A percentile compares a stretch with the other conserved stretches of the same genome.
Conservation (phyloP, 331 rosid genomes). For the Acacia pycnantha region DNA sequence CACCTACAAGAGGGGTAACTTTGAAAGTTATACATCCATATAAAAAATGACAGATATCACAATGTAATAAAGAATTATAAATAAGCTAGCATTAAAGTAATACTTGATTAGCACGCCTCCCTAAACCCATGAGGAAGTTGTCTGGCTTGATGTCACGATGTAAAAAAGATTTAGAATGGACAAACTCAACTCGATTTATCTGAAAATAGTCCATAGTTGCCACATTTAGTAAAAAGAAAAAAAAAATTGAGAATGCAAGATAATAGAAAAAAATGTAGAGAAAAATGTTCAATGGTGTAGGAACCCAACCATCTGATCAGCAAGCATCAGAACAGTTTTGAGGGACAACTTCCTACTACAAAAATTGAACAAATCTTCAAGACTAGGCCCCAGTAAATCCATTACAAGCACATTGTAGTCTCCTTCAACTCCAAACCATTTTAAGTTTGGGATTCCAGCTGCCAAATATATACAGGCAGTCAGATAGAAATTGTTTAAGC, state of each 20-base stretch:
- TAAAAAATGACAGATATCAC: slow-evolving; percentile 17
- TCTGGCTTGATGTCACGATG: slow-evolving; percentile 99
- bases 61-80: background rate
- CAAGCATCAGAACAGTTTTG: slow-evolving; percentile 96
- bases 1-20: slow-evolving; percentile 51
- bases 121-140: slow-evolving; percentile 98
- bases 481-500: slow-evolving; percentile 18
- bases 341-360: slow-evolving; percentile 93
- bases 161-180: slow-evolving; percentile 87
- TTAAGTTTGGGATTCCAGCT: slow-evolving; percentile 92
- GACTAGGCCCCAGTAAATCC: slow-evolving; percentile 98
- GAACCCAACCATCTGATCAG: slow-evolving; percentile 91
- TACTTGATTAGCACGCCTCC: slow-evolving; percentile 99
- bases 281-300: slow-evolving; percentile 1
- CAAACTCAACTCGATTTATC: slow-evolving; percentile 94
- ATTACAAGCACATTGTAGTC: slow-evolving; percentile 93
- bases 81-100: slow-evolving; percentile 4
- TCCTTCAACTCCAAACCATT: slow-evolving; percentile 98
- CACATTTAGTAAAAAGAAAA: slow-evolving; percentile 5
- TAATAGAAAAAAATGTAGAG: background rate
- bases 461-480: slow-evolving; percentile 27
- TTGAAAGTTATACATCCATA: slow-evolving; percentile 14
- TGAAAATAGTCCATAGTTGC: slow-evolving; percentile 34
- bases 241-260: slow-evolving; percentile 2
- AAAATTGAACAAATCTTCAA: slow-evolving; percentile 95